Percentiles rank a stretch among this genome's conserved stretches.
These are phyloP conservation scores for Ophiocordyceps camponoti-saundersi DNA, from an alignment of 2,329 filamentous ascomycete species.

Conservation along the genomic window DNA sequence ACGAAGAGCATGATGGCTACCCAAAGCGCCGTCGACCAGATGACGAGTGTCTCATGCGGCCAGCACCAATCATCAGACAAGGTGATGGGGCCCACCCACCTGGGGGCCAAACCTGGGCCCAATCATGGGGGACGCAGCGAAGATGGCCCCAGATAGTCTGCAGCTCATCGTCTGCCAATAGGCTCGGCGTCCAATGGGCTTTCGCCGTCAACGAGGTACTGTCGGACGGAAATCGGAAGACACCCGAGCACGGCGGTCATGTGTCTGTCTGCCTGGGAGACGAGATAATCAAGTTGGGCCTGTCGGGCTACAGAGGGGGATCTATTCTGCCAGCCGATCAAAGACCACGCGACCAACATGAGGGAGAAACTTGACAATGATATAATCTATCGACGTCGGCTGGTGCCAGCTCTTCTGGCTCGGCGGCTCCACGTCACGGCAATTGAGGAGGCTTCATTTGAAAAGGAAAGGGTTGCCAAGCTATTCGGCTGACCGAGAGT, in stretches of 20 bases:
- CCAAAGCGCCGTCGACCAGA: conserved; percentile 57
- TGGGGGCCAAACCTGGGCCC: conserved; percentile 43
- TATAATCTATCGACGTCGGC: too few species aligned
- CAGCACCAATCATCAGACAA: conserved; percentile 58
- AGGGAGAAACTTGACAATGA: background rate
- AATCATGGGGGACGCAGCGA: conserved; percentile 47
- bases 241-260: conserved; percentile 54
- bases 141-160: conserved; percentile 70
- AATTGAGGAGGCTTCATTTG: too few species aligned
- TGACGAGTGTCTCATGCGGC: conserved; percentile 72
- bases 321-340: conserved; percentile 57
- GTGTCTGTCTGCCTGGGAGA: conserved; percentile 68
- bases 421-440: too few species aligned
- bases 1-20: conserved; percentile 52
- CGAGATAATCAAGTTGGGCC: conserved; percentile 62
- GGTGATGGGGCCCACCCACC: conserved; percentile 67
- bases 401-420: too few species aligned
- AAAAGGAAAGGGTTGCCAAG: too few species aligned
- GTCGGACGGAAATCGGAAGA: conserved; percentile 62
- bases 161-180: conserved; percentile 53
- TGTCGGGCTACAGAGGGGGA: conserved; percentile 60
- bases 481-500: background rate
- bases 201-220: conserved; percentile 41
- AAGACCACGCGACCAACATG: conserved; percentile 43
- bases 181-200: conserved; percentile 66